Evolutionary conservation across 257 asterid genomes (phyloP).

Genomic region (Gentiana straminea): DNA sequence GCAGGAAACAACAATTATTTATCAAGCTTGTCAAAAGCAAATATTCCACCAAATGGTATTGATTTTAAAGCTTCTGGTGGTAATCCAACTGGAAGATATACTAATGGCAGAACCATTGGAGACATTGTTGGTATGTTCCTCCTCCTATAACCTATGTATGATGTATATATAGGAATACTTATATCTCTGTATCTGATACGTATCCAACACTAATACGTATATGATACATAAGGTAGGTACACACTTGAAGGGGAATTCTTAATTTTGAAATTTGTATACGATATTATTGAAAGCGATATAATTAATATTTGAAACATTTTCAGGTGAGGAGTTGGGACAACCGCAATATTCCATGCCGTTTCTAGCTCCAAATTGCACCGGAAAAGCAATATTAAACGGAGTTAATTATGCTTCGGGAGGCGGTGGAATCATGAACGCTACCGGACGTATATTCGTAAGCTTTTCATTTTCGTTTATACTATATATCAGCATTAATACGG

Average conservation of each 20-base stretch:
- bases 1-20: slow-evolving; percentile 88
- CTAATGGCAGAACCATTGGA: slow-evolving; percentile 87
- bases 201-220: too few relatives aligned
- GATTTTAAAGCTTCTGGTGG: slow-evolving; percentile 84
- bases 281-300: too few relatives aligned
- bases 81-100: slow-evolving; percentile 72
- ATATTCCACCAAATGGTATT: slow-evolving; percentile 65
- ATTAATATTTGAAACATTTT: not conserved
- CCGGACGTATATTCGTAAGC: slow-evolving; percentile 78
- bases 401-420: slow-evolving; percentile 97
- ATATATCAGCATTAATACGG: too few relatives aligned
- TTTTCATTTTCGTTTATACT: not conserved
- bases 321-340: slow-evolving; percentile 87
- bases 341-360: slow-evolving; percentile 55
- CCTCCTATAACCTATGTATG: not conserved
- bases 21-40: slow-evolving; percentile 62
- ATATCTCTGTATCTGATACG: too few relatives aligned
- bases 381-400: slow-evolving; percentile 49
- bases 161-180: too few relatives aligned
- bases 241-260: too few relatives aligned
- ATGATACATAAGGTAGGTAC: too few relatives aligned
- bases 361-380: slow-evolving; percentile 87
- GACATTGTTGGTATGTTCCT: slow-evolving; percentile 61
- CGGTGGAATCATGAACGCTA: slow-evolving; percentile 88
- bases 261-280: too few relatives aligned